These are phyloP conservation scores for Leptographium galeiforme DNA, from an alignment of 2,329 filamentous ascomycete species.

Conservation along the genomic window DNA sequence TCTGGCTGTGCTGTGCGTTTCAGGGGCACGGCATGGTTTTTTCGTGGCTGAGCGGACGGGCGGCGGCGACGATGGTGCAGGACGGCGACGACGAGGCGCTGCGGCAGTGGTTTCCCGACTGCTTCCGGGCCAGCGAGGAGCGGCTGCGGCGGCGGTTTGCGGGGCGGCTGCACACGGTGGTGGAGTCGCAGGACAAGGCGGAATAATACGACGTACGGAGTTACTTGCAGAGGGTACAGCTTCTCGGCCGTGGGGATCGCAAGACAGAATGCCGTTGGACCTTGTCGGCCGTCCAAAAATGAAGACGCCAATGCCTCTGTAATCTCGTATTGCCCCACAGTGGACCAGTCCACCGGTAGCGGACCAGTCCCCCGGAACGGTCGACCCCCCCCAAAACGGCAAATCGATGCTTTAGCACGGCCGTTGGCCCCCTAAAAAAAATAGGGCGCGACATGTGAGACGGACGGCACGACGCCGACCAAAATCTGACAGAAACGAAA, in stretches of 20 bases:
- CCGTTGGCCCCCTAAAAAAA: not conserved
- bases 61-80: constrained; percentile 39
- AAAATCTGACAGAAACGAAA: no score
- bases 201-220: no score
- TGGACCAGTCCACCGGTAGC: not conserved
- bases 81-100: constrained; percentile 19
- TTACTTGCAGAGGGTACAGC: no score
- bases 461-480: no score
- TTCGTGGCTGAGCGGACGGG: constrained; percentile 45
- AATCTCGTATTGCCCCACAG: not conserved
- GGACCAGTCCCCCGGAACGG: not conserved
- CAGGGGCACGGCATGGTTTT: constrained; percentile 56
- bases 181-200: not conserved
- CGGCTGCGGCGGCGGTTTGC: constrained; percentile 26
- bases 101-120: constrained; percentile 37
- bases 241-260: no score
- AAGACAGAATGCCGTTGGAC: no score
- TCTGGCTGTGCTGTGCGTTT: constrained; percentile 47
- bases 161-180: constrained; percentile 15
- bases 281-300: no score
- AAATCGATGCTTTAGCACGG: not conserved
- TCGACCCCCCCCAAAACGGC: not conserved
- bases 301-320: no score
- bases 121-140: constrained; percentile 32
- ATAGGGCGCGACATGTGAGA: not conserved